phyloP scores from a whole-genome alignment of 202 grass and related monocot species.

The Setaria viridis region DNA sequence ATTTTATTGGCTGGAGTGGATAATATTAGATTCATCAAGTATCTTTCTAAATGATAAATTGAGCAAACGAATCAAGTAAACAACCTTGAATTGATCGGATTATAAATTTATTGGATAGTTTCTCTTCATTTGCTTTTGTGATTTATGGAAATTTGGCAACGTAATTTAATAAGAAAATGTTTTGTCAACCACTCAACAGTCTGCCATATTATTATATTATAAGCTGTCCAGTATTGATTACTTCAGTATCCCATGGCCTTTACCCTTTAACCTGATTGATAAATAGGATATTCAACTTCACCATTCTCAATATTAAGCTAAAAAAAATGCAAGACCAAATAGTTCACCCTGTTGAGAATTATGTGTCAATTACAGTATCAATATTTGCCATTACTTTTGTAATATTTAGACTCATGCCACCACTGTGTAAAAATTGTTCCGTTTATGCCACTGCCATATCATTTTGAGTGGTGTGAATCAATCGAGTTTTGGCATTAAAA shows the following conservation, averaged over 20 bases:
- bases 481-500: neutral
- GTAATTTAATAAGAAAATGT: neutral
- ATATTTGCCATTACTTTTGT: neutral
- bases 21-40: neutral
- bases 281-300: neutral
- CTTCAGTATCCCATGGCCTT: neutral
- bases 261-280: neutral
- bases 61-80: neutral
- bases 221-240: conserved; percentile 1
- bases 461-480: neutral
- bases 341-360: conserved; percentile 1
- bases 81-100: neutral
- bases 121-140: conserved; percentile 2
- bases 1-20: neutral
- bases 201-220: neutral
- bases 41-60: neutral
- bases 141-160: neutral
- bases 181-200: neutral
- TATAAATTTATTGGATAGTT: neutral
- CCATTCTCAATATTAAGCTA: neutral
- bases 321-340: neutral
- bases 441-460: neutral
- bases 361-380: neutral
- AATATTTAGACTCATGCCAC: neutral
- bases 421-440: neutral